Base-by-base conservation (phyloP, 2,329 filamentous ascomycete species). In the Escovopsis weberi region DNA sequence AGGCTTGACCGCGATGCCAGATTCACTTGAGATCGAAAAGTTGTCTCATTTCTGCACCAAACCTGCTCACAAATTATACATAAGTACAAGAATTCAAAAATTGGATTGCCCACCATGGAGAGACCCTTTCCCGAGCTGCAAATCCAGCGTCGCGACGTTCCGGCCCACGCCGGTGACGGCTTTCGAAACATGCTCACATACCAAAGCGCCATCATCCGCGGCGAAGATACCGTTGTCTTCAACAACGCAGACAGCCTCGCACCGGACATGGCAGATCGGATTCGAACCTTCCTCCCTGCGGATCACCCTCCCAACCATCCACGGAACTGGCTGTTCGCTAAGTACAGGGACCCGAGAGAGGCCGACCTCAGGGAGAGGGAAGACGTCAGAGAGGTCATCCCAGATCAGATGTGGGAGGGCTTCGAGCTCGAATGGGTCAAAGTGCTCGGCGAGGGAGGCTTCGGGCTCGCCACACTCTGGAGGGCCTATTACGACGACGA, bases 401-500 rank as follows among this genome's bases (percentile, higher is more conserved):
- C 42, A 15, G 30, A 43, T 1, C 12, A 40, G 12, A 10, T 41
- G 8, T 48, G 46, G 46, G 46, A 48, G 33, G 45, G 46, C 42
- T 48, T 48, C 38, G 15, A 39, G 6, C 44, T 47, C 8, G 41
- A 47, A 28, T 47, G 45, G 45, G n/a, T 45, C 18, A 45, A 41
- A 8, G 37, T 45, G 6, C 33, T 48, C 10, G 47, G 45, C 37
- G 15, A 45, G 12, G 47, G 47, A 2, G 47, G 47, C 38, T 48
- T 43, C 19, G 47, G 47, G 30, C 33, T 45, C 12, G 47, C 42
- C 4, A 48, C 47, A 8, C 45, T 47, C 5, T 48, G 47, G 47
- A 26, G 42, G n/a, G 45, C 30, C 26, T 39, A 35, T 2, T 48
- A 45, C 15, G 47, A 47, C 9, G 45, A 48, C 26, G 33, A 28